phyloP scores from a whole-genome alignment of 2,329 filamentous ascomycete genomes.

The Fusarium sp. region DNA sequence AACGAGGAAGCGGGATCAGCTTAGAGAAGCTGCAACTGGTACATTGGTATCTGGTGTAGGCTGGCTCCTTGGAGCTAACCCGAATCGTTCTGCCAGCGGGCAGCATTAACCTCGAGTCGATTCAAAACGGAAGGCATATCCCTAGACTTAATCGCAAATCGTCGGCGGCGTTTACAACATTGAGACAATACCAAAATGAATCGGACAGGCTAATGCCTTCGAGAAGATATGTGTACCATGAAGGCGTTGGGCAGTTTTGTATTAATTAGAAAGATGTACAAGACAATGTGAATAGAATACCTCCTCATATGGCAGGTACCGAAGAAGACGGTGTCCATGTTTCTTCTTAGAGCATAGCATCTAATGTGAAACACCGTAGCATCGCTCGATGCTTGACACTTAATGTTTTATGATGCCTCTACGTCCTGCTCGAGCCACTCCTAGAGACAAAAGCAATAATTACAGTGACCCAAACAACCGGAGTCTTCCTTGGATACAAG shows the following conservation, averaged over 20 bases:
- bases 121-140: too few species aligned
- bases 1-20: conserved; percentile 77
- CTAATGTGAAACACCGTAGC: not conserved
- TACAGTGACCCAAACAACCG: not conserved
- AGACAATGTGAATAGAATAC: not conserved
- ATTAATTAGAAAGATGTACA: not conserved
- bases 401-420: not conserved
- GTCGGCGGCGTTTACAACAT: not conserved
- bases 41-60: conserved; percentile 74
- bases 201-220: not conserved
- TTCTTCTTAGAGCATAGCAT: not conserved
- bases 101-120: conserved; percentile 6
- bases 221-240: not conserved
- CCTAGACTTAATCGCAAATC: not conserved
- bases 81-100: conserved; percentile 36
- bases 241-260: not conserved
- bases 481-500: not conserved
- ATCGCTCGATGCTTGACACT: conserved; percentile 29
- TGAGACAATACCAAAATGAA: not conserved
- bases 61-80: conserved; percentile 72
- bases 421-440: not conserved
- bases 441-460: not conserved
- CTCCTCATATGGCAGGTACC: not conserved
- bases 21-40: conserved; percentile 74
- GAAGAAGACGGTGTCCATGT: not conserved